Conservation (phyloP, 257 asterid genomes). For the Leonotis leonurus region DNA sequence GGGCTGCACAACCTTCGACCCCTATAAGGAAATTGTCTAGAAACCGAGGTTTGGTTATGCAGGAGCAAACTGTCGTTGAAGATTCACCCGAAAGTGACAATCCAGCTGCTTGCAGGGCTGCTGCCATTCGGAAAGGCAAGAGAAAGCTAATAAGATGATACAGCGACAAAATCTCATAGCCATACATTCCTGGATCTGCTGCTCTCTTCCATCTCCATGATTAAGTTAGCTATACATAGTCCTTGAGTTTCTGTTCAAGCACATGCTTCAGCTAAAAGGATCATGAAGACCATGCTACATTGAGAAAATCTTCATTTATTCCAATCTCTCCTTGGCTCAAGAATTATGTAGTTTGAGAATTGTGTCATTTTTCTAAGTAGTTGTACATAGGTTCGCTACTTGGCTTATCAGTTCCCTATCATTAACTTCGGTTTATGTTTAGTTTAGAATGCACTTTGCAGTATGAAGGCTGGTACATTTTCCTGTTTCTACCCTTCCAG, state of each 20-base stretch:
- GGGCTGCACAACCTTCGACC: constrained; percentile 43
- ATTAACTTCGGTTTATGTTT: no score
- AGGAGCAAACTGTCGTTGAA: constrained; percentile 67
- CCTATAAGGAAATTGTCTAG: constrained; percentile 87
- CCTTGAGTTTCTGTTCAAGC: no score
- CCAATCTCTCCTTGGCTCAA: constrained; percentile 25
- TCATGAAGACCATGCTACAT: neutral
- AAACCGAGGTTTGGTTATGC: constrained; percentile 83
- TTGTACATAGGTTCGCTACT: constrained; percentile 19
- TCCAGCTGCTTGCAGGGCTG: constrained; percentile 33
- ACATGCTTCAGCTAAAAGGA: no score
- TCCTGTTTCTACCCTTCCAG: no score
- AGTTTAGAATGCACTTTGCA: no score
- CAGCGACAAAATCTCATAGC: neutral
- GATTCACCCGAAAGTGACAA: constrained; percentile 71
- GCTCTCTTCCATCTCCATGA: no score
- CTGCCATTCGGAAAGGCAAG: constrained; percentile 61
- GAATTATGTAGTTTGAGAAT: neutral
- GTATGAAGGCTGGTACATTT: no score
- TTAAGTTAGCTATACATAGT: no score
- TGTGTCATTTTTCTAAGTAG: neutral
- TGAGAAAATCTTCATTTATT: neutral
- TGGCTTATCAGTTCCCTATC: no score
- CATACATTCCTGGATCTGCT: no score
- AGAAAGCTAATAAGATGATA: constrained; percentile 39